These are phyloP conservation scores for Cutaneotrichosporon cavernicola DNA, from an alignment of 1,284 basidiomycete genomes.

Conservation along the genomic window DNA sequence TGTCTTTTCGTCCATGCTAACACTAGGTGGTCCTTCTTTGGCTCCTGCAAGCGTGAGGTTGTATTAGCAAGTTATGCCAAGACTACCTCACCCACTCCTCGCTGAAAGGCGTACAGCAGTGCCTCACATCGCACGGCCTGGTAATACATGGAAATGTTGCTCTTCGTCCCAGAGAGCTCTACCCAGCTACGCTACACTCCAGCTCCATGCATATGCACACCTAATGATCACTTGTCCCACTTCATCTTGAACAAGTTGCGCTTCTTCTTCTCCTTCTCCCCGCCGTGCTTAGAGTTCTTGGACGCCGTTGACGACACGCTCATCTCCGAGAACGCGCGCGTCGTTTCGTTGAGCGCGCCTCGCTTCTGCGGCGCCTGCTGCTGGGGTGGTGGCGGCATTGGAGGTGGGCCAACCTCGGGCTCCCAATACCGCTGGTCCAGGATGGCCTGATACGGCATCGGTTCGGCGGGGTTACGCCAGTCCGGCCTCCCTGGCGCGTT, in stretches of 20 bases:
- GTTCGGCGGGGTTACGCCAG: conserved; percentile 62
- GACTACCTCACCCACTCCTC: too few relatives aligned
- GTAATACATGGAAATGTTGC: too few relatives aligned
- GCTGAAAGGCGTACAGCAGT: too few relatives aligned
- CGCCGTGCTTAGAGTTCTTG: conserved; percentile 46
- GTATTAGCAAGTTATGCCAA: too few relatives aligned
- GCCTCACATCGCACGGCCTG: too few relatives aligned
- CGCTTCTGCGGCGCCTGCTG: background rate
- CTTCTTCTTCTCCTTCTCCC: conserved; percentile 65
- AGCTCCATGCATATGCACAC: conserved; percentile 1
- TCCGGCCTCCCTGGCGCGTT: conserved; percentile 52
- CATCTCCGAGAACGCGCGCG: conserved; percentile 22
- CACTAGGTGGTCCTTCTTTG: too few relatives aligned
- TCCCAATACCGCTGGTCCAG: conserved; percentile 51
- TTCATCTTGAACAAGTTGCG: conserved; percentile 58
- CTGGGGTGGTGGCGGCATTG: conserved; percentile 40
- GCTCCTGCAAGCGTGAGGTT: too few relatives aligned
- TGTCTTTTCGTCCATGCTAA: too few relatives aligned
- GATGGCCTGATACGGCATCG: conserved; percentile 65
- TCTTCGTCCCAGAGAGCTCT: too few relatives aligned
- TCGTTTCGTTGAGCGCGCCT: conserved; percentile 15
- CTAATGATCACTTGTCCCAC: conserved; percentile 30
- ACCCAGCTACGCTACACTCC: too few relatives aligned
- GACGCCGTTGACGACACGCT: conserved; percentile 26
- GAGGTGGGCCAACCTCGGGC: conserved; percentile 50